Base-by-base conservation (phyloP, 352 stramenopile species). In the Achlya hypogyna region DNA sequence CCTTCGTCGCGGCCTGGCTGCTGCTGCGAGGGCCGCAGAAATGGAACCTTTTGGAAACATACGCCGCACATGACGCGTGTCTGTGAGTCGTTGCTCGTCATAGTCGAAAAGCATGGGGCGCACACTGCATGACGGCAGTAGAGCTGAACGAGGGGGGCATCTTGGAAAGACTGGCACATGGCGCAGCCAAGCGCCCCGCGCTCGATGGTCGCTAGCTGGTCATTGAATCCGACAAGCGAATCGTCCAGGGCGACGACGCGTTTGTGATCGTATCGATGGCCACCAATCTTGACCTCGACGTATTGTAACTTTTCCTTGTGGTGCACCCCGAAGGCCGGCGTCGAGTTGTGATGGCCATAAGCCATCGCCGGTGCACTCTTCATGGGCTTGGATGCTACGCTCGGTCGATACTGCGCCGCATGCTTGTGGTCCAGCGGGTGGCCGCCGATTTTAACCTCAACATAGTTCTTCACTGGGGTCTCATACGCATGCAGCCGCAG, bases 401-500 rank as follows among this genome's bases (percentile, higher is more conserved):
- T 20, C 62, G 66, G n/a, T 29, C 32, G 25, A 31, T 45, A 45
- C 16, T 42, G 25, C 22, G 31, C 45, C 20, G 45, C 35, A 25
- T 76, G 78, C 42, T 76, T 76, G 69, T 90, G 76, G 74, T 90
- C 82, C 34, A 88, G 63, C 14, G 53, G 51, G 56, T 90, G 82
- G 23, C 82, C 82, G 42, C 82, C 84, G 47, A 91, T 93, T 70
- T 93, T 93, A 0, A 84, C 82, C 68, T 93, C 84, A 20, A 76
- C 70, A 66, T 78, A 88, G 23, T 31, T 43, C 23, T 71, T 69
- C 1, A 68, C 45, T 18, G 62, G 27, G 18, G 63, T 29, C 53
- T 90, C 71, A 62, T 79, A 91, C 8, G 79, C 72, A 68, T 88
- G 79, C 34, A 93, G 68, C 31, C 82, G 75, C 27, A 91, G 38